Percentiles rank a stretch among this genome's conserved stretches.
Evolutionary conservation across 352 stramenopile genomes (phyloP).

Genomic region (Globisporangium nunn): DNA sequence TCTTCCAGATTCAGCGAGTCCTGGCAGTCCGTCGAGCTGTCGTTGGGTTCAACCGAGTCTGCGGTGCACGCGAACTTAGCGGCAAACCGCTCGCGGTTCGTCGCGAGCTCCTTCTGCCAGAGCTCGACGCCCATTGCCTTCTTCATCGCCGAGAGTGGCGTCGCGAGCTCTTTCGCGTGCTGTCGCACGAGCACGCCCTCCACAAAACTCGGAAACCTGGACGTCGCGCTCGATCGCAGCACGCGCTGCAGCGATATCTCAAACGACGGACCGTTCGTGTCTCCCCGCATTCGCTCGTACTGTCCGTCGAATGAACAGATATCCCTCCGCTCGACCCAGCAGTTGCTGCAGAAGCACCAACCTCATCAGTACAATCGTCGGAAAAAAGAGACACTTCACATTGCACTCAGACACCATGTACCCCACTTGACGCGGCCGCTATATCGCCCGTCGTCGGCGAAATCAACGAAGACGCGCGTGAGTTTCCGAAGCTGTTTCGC

Average conservation of each 20-base stretch:
- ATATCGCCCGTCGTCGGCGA: constrained; percentile 31
- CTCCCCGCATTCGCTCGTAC: constrained; percentile 18
- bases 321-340: constrained; percentile 30
- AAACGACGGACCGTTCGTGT: constrained; percentile 27
- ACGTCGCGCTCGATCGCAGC: constrained; percentile 27
- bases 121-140: constrained; percentile 20
- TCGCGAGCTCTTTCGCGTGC: constrained; percentile 21
- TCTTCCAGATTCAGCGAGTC: neutral
- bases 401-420: neutral
- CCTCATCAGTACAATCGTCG: neutral
- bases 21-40: neutral
- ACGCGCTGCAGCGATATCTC: constrained; percentile 24
- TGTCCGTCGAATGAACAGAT: constrained; percentile 25
- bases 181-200: constrained; percentile 24
- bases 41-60: neutral
- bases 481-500: constrained; percentile 24
- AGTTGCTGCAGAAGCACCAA: constrained; percentile 15
- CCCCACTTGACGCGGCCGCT: constrained; percentile 10
- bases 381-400: neutral
- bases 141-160: constrained; percentile 8
- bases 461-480: constrained; percentile 39
- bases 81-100: constrained; percentile 27
- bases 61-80: constrained; percentile 15
- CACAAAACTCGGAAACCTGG: constrained; percentile 37
- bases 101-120: constrained; percentile 30